Percentiles rank a stretch among this genome's conserved stretches.
phyloP scores from a whole-genome alignment of 148 eudicot species.

The Limonium bicolor region DNA sequence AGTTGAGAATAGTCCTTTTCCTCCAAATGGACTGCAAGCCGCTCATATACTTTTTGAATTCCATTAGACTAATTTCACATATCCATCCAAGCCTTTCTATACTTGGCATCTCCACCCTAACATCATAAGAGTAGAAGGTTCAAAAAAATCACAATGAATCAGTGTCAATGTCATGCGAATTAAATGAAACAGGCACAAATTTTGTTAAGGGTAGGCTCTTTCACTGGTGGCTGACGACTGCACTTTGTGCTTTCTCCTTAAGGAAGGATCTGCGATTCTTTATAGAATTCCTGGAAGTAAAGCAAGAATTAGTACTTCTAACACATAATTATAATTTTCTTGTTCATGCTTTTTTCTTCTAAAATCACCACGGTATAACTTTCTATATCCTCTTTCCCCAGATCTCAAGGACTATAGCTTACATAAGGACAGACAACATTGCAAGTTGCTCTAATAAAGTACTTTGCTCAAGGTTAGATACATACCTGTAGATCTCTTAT shows the following conservation, averaged over 20 bases:
- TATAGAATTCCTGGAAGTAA: conserved; percentile 75
- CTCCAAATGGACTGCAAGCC: conserved; percentile 61
- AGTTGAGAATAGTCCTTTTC: conserved; percentile 43
- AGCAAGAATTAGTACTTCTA: too few relatives aligned
- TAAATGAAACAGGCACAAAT: too few relatives aligned
- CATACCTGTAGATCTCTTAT: conserved; percentile 81
- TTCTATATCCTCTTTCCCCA: too few relatives aligned
- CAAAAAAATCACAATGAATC: too few relatives aligned
- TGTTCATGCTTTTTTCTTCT: too few relatives aligned
- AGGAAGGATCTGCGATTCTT: conserved; percentile 75
- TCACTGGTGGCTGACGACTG: conserved; percentile 95
- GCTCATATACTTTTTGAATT: conserved; percentile 61
- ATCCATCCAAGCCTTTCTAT: conserved; percentile 85
- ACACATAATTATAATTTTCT: too few relatives aligned
- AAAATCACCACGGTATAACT: too few relatives aligned
- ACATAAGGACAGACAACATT: too few relatives aligned
- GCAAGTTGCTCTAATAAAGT: too few relatives aligned
- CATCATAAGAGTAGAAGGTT: conserved; percentile 6
- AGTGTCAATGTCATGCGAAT: too few relatives aligned
- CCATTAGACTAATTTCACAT: conserved; percentile 81
- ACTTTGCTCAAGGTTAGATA: too few relatives aligned
- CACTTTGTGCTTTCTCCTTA: conserved; percentile 87
- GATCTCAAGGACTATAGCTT: too few relatives aligned
- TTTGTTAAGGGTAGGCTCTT: conserved; percentile 5
- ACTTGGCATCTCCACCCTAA: conserved; percentile 75